Percentiles rank a stretch among this genome's conserved stretches.
Conservation (phyloP, 208 protist species). For the Herpetomonas muscarum region DNA sequence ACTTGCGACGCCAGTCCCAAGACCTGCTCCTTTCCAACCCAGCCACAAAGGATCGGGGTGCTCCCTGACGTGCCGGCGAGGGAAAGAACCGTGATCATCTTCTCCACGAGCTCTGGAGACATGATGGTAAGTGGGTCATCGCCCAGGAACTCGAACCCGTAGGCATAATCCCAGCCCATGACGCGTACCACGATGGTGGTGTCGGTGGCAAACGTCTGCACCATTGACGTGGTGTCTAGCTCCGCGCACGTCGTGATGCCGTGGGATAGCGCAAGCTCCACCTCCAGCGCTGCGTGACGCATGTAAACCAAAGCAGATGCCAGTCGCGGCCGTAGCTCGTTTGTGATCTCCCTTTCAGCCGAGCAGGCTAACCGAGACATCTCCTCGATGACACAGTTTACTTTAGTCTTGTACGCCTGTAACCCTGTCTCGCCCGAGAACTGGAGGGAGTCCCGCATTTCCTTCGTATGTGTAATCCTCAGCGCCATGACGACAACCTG, state of each 20-base stretch:
- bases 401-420: constrained; percentile 38
- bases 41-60: constrained; percentile 26
- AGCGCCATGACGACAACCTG: constrained; percentile 67
- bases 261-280: constrained; percentile 36
- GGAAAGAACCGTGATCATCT: constrained; percentile 9
- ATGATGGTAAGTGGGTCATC: constrained; percentile 45
- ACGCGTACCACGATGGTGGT: constrained; percentile 48
- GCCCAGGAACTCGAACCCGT: constrained; percentile 85
- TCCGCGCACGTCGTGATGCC: constrained; percentile 45
- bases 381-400: constrained; percentile 48
- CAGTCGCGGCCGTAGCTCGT: constrained; percentile 16
- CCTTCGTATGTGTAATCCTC: constrained; percentile 61
- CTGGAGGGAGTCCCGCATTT: constrained; percentile 52
- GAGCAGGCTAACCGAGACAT: constrained; percentile 34
- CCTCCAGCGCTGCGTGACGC: constrained; percentile 47
- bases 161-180: constrained; percentile 46
- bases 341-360: background rate
- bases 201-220: constrained; percentile 66
- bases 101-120: constrained; percentile 25
- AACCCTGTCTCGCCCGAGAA: constrained; percentile 49
- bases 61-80: constrained; percentile 12
- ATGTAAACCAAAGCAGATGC: constrained; percentile 50
- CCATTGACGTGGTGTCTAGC: constrained; percentile 60
- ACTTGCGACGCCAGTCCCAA: constrained; percentile 22
- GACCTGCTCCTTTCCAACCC: constrained; percentile 9